phyloP scores from a whole-genome alignment of 371 early-diverging fungal genomes.

The Rhizopus microsporus region DNA sequence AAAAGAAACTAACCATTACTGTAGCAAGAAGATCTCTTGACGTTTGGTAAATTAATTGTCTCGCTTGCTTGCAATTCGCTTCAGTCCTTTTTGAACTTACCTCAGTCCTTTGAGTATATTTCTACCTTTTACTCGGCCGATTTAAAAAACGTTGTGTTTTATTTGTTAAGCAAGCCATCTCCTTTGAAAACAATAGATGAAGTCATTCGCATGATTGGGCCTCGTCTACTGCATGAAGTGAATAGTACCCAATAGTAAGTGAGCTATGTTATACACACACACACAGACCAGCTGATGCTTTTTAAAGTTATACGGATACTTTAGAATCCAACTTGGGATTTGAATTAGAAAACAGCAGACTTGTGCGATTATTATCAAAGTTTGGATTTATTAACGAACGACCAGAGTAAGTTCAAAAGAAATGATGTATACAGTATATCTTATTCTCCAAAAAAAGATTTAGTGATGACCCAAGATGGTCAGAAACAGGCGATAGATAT shows the following conservation, averaged over 20 bases:
- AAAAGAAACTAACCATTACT: not conserved
- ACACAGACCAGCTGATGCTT: not conserved
- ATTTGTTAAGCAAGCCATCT: constrained; percentile 77
- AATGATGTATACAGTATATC: not conserved
- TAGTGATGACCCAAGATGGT: constrained; percentile 90
- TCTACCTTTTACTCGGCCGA: constrained; percentile 75
- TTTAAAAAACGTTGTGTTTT: constrained; percentile 78
- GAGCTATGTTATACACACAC: not conserved
- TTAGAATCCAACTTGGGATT: constrained; percentile 75
- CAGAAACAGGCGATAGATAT: constrained; percentile 96
- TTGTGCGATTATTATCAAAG: constrained; percentile 82
- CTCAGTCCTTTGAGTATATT: constrained; percentile 76
- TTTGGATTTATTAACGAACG: constrained; percentile 94
- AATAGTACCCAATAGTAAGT: constrained; percentile 70
- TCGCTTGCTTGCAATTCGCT: constrained; percentile 76
- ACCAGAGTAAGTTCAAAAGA: constrained; percentile 69
- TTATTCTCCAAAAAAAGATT: constrained; percentile 45
- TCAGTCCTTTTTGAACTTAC: constrained; percentile 67
- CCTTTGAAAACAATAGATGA: constrained; percentile 82
- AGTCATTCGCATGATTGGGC: constrained; percentile 79
- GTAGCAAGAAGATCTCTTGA: constrained; percentile 86
- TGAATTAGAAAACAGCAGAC: constrained; percentile 89
- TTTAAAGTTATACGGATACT: constrained; percentile 68
- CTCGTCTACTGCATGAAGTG: constrained; percentile 75
- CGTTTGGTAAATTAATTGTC: constrained; percentile 88